phyloP scores from a whole-genome alignment of 208 protist genomes.

The Endotrypanum monterogeii region DNA sequence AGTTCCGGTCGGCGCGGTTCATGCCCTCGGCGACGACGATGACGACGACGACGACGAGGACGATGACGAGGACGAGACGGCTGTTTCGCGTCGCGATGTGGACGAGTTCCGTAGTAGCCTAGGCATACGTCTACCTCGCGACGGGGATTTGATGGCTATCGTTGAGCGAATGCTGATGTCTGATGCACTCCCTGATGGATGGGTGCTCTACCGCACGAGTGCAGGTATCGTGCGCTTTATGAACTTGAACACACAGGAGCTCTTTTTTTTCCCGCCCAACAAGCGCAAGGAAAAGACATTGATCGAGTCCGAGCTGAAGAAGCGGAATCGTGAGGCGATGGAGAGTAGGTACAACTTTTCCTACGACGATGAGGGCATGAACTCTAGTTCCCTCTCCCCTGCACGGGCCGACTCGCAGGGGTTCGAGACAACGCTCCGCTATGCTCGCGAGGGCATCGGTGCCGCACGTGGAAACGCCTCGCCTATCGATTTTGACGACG shows the following conservation, averaged over 20 bases:
- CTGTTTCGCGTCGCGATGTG: conserved; percentile 75
- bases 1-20: conserved; percentile 39
- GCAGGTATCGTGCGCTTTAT: conserved; percentile 87
- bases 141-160: conserved; percentile 80
- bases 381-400: conserved; percentile 33
- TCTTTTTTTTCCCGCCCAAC: conserved; percentile 84
- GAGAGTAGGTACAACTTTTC: conserved; percentile 79
- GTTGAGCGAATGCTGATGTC: conserved; percentile 86
- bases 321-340: conserved; percentile 73
- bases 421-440: conserved; percentile 15
- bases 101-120: conserved; percentile 88
- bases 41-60: conserved; percentile 66
- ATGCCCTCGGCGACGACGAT: conserved; percentile 48
- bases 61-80: conserved; percentile 65
- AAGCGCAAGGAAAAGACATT: conserved; percentile 60
- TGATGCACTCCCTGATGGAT: conserved; percentile 84
- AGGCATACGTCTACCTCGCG: conserved; percentile 79
- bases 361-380: conserved; percentile 63
- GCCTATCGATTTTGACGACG: conserved; percentile 51
- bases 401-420: conserved; percentile 12
- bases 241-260: conserved; percentile 90
- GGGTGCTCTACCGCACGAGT: conserved; percentile 89
- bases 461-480: conserved; percentile 14
- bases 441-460: conserved; percentile 10
- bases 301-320: conserved; percentile 69